These are phyloP conservation scores for Fusarium austroafricanum DNA, from an alignment of 2,329 filamentous ascomycete species.

Conservation along the genomic window DNA sequence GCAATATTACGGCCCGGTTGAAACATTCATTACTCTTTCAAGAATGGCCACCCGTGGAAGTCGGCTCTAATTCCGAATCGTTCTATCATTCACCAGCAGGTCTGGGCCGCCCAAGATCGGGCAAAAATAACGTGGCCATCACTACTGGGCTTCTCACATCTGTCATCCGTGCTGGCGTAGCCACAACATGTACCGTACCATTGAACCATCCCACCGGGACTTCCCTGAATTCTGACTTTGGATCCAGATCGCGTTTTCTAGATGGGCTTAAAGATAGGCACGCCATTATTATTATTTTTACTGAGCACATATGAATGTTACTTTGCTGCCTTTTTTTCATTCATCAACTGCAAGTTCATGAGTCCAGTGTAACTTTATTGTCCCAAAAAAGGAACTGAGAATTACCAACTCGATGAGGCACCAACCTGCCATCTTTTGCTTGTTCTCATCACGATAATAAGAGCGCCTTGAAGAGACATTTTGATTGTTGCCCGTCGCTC, in stretches of 20 bases:
- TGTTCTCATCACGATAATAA: background rate
- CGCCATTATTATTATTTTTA: background rate
- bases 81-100: constrained; percentile 11
- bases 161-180: constrained; percentile 1
- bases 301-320: background rate
- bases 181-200: background rate
- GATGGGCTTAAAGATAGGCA: background rate
- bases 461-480: background rate
- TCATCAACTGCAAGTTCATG: constrained; percentile 1
- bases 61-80: background rate
- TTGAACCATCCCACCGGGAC: constrained; percentile 6
- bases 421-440: background rate
- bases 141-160: background rate
- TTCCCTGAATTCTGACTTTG: background rate
- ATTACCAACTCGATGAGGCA: background rate
- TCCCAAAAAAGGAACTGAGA: background rate
- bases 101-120: constrained; percentile 2
- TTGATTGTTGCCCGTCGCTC: background rate
- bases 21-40: constrained; percentile 12
- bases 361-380: constrained; percentile 5
- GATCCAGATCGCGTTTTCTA: background rate
- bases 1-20: background rate
- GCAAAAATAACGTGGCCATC: constrained; percentile 11
- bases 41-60: background rate
- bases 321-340: constrained; percentile 8